phyloP scores from a whole-genome alignment of 352 stramenopile species.

The Globisporangium apiculatum region DNA sequence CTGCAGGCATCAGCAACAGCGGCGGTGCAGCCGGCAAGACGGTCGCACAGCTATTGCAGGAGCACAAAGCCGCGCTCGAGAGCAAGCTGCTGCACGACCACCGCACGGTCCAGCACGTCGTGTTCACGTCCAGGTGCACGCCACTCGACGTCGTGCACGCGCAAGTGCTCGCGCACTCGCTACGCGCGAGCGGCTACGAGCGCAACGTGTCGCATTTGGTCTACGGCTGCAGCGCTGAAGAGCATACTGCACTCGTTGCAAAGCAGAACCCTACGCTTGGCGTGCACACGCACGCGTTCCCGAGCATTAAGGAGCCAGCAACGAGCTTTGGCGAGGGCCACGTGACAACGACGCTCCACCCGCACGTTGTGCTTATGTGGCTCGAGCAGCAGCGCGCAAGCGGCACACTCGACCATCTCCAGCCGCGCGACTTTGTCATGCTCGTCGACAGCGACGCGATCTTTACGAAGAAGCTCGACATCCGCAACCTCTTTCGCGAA shows the following conservation, averaged over 20 bases:
- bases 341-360: conserved; percentile 59
- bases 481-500: conserved; percentile 61
- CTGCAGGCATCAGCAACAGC: background rate
- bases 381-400: conserved; percentile 24
- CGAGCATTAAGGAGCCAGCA: conserved; percentile 19
- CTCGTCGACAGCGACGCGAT: conserved; percentile 74
- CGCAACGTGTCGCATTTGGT: conserved; percentile 62
- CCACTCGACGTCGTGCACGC: conserved; percentile 54
- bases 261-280: conserved; percentile 43
- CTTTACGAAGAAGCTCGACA: conserved; percentile 74
- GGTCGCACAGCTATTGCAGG: background rate
- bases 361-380: conserved; percentile 46
- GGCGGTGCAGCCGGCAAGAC: too few species aligned
- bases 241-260: conserved; percentile 26
- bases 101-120: conserved; percentile 52
- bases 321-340: conserved; percentile 51
- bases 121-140: conserved; percentile 71
- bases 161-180: conserved; percentile 64
- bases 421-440: conserved; percentile 65
- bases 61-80: conserved; percentile 13
- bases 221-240: conserved; percentile 51
- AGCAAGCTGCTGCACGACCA: conserved; percentile 27
- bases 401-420: conserved; percentile 29
- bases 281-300: conserved; percentile 41
- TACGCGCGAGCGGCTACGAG: conserved; percentile 44